Base-by-base conservation (phyloP, 495 filamentous ascomycete species). In the Cercophora newfieldiana region DNA sequence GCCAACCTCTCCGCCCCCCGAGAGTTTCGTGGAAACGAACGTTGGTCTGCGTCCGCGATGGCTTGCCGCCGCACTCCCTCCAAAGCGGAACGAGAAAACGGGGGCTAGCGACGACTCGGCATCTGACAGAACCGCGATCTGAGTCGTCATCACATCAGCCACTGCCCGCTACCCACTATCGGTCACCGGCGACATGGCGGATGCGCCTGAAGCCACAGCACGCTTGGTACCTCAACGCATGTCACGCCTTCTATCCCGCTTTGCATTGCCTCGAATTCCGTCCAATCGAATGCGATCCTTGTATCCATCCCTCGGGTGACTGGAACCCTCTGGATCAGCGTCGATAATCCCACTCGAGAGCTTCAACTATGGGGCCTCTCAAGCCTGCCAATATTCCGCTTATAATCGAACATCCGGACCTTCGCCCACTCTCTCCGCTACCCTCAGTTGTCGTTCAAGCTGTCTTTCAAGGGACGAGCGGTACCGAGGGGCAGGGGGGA, bases 311-410 rank as follows among this genome's bases (percentile, higher is more conserved):
- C 12, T 16, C 37, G 37, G 18, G 12, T 6, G 18, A 14, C 10
- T 16, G 37, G 37, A 44, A 44, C 10, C 37, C 18, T 44, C 37
- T 2, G 10, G 2, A 44, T 8, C 37, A n/a, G n/a, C n/a, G n/a
- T n/a, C n/a, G n/a, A n/a, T n/a, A n/a, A n/a, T n/a, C n/a, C n/a
- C n/a, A n/a, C n/a, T n/a, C n/a, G n/a, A n/a, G n/a, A n/a, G n/a
- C n/a, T n/a, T n/a, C n/a, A n/a, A n/a, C n/a, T n/a, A n/a, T 22
- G 51, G 21, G 12, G 72, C 75, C 21, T 3, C 26, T 19, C 19
- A 12, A 18, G 22, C 21, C 25, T 55, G 22, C 21, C 21, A n/a
- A 22, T 1, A 24, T 55, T 22, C 10, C 51, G 37, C 10, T 44
- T 44, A 44, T 44, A 44, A 44, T 44, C 37, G 37, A 14, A 8